Evolutionary conservation across 176 grass and related monocot genomes (phyloP), one percentile per base, ranked within the genome.

Genomic region (Oryza glaberrima): DNA sequence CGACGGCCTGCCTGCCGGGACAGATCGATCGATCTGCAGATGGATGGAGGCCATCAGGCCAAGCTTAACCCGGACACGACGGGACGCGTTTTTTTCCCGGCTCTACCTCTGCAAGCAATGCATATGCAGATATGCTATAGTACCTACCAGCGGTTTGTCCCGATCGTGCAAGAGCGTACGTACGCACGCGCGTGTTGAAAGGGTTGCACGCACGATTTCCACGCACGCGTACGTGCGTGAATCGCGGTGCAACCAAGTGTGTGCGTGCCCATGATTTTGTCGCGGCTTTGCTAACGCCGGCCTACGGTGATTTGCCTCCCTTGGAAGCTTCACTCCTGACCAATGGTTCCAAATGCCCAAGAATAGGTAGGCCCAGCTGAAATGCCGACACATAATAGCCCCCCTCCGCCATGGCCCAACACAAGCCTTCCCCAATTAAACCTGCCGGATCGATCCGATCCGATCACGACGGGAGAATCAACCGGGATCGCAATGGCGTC

Each of bases 331-430:
- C 64, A 16, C 81, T 76, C 76, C 48, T 35, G 48, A 16, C 63
- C 77, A 15, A 41, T 5, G 70, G 69, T 75, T 64, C 34, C 19
- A 3, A 20, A 68, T 15, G 19, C 69, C 81, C 76, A 69, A 75
- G 20, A 84, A 83, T 63, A 80, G 76, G 76, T 63, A 80, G 76
- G 69, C 45, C n/a, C 1, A 44, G 43, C 43, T 2, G 9, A 44
- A 44, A 44, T 49, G 47, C 12, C 13, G 1, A 6, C 54, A n/a
- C 54, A 20, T 58, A n/a, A 20, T 58, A 58, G 20, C 44, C 40
- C 40, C 40, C 35, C 73, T 25, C 40, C 12, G 26, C 12, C 6
- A 9, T 11, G 3, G 11, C 3, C 54, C 40, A 19, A 48, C 2
- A 4, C 25, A 41, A 54, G 13, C 51, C 54, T 60, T 60, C 5